Evolutionary conservation across 106 monocot species (phyloP), one percentile per base, ranked within the genome.

Genomic region (Ottelia alismoides): DNA sequence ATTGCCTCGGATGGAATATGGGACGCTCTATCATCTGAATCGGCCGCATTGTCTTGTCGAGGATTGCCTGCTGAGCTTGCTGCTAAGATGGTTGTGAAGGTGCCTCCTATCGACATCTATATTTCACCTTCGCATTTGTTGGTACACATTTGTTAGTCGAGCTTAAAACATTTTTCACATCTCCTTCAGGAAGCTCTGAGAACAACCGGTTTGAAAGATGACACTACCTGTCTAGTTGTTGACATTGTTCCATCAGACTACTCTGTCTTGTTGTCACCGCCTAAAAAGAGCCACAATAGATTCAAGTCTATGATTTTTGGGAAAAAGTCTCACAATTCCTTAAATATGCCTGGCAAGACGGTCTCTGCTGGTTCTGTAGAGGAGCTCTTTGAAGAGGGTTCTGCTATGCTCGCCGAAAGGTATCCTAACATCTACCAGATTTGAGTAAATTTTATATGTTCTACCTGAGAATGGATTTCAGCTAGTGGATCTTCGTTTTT

Each of bases 351-450:
- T n/a, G 30, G 58, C 53, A 67, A 65, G 67, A 76, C 64, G 68
- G 58, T 70, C 17, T 76, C 83, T 31, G 67, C 75, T 64, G 87
- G 77, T 0, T 44, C 83, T 72, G 82, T 93, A 6, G 83, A 93
- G 49, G 87, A 87, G 60, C 54, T 93, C 40, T 88, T 94, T 62
- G 93, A 94, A 66, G 93, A 94, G 53, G 93, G 93, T 28, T 94
- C 93, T 70, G 88, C 93, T 20, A 73, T 84, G 65, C 78, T 94
- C 49, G 83, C 88, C 47, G 81, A 88, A 60, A 88, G 93, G 93
- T 76, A 72, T 46, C 27, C 49, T n/a, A 2, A 18, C 3, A 10
- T 47, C 24, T 31, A n/a, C n/a, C n/a, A n/a, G n/a, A n/a, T n/a
- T n/a, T n/a, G n/a, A n/a, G n/a, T n/a, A n/a, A n/a, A n/a, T n/a